Conservation (phyloP, 495 filamentous ascomycete genomes). For the Glonium stellatum region DNA sequence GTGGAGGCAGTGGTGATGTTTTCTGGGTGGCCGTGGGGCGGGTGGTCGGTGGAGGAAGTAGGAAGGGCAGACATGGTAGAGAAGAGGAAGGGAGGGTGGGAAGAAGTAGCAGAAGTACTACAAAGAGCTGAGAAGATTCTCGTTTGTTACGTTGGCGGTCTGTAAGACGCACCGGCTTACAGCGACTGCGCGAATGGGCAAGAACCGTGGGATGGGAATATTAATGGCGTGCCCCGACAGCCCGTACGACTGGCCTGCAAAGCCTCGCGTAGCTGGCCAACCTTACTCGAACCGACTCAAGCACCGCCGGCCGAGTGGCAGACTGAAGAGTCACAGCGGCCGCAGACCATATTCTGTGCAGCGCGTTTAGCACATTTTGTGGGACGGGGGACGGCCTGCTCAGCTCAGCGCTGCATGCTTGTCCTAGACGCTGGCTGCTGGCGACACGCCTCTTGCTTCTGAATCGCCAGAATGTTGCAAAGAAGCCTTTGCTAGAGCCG, state of each 20-base stretch:
- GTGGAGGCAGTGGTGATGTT: slow-evolving; percentile 6
- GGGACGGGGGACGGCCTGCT: too few relatives aligned
- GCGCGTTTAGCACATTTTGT: background rate
- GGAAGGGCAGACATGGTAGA: slow-evolving; percentile 24
- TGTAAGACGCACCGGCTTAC: background rate
- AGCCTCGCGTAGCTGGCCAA: background rate
- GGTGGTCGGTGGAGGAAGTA: slow-evolving; percentile 19
- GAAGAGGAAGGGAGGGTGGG: slow-evolving; percentile 13
- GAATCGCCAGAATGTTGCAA: too few relatives aligned
- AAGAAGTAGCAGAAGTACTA: background rate
- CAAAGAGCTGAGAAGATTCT: background rate
- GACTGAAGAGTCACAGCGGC: background rate
- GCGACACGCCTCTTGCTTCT: too few relatives aligned
- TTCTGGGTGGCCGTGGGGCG: too few relatives aligned
- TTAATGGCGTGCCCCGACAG: slow-evolving; percentile 4
- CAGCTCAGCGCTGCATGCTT: too few relatives aligned
- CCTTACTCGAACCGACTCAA: background rate
- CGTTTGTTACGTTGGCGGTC: slow-evolving; percentile 2
- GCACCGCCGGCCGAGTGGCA: background rate
- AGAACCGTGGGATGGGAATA: slow-evolving; percentile 15
- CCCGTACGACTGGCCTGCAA: background rate
- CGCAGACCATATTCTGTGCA: background rate
- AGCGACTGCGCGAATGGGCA: background rate
- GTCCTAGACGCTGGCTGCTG: too few relatives aligned
- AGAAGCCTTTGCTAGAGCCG: too few relatives aligned